A percentile compares a stretch with the other conserved stretches of the same genome.
Evolutionary conservation across 2,329 filamentous ascomycete species (phyloP).

Genomic region (Curvularia hawaiiensis): DNA sequence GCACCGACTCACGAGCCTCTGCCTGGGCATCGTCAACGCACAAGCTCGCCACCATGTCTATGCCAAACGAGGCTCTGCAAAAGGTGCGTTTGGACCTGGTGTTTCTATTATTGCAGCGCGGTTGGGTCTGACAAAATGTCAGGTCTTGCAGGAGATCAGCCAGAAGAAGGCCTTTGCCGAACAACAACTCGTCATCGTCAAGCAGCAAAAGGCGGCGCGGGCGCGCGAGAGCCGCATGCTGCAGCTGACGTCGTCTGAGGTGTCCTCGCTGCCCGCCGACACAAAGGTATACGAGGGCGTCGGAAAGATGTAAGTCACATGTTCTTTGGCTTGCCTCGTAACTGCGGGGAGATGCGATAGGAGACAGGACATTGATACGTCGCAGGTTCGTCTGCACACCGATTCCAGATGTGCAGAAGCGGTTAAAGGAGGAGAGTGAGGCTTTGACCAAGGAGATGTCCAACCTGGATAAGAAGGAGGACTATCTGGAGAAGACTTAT

Average conservation of each 20-base stretch:
- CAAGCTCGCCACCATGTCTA: constrained; percentile 70
- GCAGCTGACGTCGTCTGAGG: constrained; percentile 83
- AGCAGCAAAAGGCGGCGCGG: constrained; percentile 81
- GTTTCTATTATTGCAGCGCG: no score
- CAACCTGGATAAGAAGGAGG: constrained; percentile 82
- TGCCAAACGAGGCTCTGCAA: constrained; percentile 90
- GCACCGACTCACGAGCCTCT: constrained; percentile 11
- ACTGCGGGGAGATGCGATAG: background rate
- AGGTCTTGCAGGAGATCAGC: constrained; percentile 95
- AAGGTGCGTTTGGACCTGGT: constrained; percentile 66
- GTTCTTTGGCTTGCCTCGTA: background rate
- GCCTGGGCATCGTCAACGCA: constrained; percentile 5
- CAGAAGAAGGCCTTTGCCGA: constrained; percentile 85
- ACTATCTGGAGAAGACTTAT: constrained; percentile 92
- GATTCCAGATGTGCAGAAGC: constrained; percentile 72
- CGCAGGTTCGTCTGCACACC: constrained; percentile 85
- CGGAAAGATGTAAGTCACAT: constrained; percentile 81
- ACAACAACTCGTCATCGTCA: constrained; percentile 88
- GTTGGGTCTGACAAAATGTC: constrained; percentile 7
- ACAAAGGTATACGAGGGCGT: constrained; percentile 93
- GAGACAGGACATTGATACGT: background rate
- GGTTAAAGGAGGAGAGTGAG: constrained; percentile 75
- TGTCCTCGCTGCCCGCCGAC: constrained; percentile 73
- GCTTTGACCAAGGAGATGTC: constrained; percentile 78
- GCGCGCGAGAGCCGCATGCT: constrained; percentile 88